Evolutionary conservation across 2,329 filamentous ascomycete species (phyloP), one percentile per base, ranked within the genome.

Genomic region (Ophiostoma ulmi): DNA sequence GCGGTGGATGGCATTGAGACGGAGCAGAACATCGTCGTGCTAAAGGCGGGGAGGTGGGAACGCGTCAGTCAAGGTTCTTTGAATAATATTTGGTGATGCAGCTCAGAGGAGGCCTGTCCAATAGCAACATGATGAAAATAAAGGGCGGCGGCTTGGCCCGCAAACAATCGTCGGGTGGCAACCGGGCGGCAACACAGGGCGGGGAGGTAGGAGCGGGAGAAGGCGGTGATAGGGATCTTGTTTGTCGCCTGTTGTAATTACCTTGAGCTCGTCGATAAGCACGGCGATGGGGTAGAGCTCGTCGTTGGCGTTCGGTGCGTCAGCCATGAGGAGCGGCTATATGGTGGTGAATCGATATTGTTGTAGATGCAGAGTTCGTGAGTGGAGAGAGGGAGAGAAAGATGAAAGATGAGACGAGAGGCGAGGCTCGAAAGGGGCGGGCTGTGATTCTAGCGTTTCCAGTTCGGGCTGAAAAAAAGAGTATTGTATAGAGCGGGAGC

Each of bases 271-370:
- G 82, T 99, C 95, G 83, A 99, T 99, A 83, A 99, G 90, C 76
- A 99, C 95, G 79, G 96, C 95, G 86, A 99, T 99, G 81, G 95
- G 95, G 83, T 98, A 99, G 79, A 99, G 93, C 90, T 98, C 96
- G 84, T 99, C 95, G 82, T 91, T 96, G 85, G 94, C 89, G 83
- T 90, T 92, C 81, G 90, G 87, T 83, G 90, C 91, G 84, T 97
- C 88, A 83, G 88, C 93, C 94, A 98, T 98, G 81, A 81, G 87
- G 70, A 70, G 66, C 64, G 71, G 35, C 36, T 68, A 64, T 48
- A 44, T 65, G 44, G 26, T 41, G 22, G 36, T 26, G 64, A 41
- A 38, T 20, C 35, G 36, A 58, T 68, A 68, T 69, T 67, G 31
- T 39, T 20, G 63, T 65, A 39, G 35, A 38, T 48, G 44, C 44